Base-by-base conservation (phyloP, 306 rosid genomes). In the Vachellia collinsii region DNA sequence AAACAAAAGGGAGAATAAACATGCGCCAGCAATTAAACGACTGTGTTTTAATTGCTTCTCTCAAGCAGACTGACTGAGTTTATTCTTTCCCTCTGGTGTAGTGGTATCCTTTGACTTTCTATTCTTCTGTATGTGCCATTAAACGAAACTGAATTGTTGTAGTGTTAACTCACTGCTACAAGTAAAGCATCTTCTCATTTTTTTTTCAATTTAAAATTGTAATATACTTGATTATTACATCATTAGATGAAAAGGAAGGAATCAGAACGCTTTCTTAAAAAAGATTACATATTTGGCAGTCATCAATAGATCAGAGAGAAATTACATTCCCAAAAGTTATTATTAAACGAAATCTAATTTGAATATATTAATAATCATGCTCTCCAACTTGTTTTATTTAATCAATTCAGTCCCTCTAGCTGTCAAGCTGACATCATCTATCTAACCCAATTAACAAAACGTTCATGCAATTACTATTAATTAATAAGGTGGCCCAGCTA, bases 181-280 rank as follows among this genome's bases (percentile, higher is more conserved):
- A 72, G 61, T 0, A 72, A 72, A 51, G 63, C 56, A 72, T 51
- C 42, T 50, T 50, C 62, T 34, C 7, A 3, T 3, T 46, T 34
- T 3, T 47, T 17, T 16, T 4, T 53, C 6, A 5, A 5, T 16
- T 17, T 17, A 17, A 48, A 48, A 3, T 19, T 19, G 7, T 29
- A 6, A 70, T 56, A 70, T 56, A 61, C 14, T 22, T 25, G 34
- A 41, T 42, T 29, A 41, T 42, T 42, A 42, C 73, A 68, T 41
- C 47, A 42, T 42, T 42, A 68, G 73, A 11, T 46, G 36, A 68
- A 56, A 56, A 68, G 51, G 19, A 16, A 61, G 63, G 44, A 37
- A 50, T 56, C 34, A 22, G 47, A 76, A 43, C 14, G 20, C 37
- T 75, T 76, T 76, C 76, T 81, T 56, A 34, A 56, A 54, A 8